Conservation (phyloP, 2,329 filamentous ascomycete species). For the Verticillium nubilum region DNA sequence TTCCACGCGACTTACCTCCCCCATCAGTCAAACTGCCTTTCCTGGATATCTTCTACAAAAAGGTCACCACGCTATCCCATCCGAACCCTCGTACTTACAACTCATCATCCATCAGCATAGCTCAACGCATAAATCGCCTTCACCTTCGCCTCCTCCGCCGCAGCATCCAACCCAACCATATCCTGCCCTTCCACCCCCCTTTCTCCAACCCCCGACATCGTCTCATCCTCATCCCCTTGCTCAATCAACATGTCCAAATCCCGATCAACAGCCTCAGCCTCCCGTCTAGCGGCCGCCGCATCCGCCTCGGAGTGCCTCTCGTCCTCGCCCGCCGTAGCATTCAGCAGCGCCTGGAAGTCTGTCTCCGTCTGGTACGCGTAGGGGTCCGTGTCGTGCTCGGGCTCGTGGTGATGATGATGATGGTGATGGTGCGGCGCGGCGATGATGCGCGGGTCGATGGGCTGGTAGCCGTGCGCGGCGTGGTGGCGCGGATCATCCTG, state of each 20-base stretch:
- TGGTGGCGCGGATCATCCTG: slow-evolving; percentile 19
- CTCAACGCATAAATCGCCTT: background rate
- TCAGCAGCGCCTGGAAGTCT: slow-evolving; percentile 49
- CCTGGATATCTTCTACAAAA: background rate
- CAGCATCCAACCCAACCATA: background rate
- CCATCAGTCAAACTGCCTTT: background rate
- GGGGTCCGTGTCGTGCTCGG: slow-evolving; percentile 17
- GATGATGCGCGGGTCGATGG: slow-evolving; percentile 57
- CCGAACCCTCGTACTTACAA: background rate
- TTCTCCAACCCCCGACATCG: background rate
- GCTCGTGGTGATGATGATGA: slow-evolving; percentile 17
- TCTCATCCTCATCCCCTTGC: slow-evolving; percentile 24
- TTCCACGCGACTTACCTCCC: background rate
- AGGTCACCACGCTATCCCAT: background rate
- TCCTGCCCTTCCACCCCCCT: background rate
- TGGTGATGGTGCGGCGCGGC: slow-evolving; percentile 30
- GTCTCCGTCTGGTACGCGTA: slow-evolving; percentile 26
- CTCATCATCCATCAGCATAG: background rate
- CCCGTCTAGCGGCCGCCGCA: slow-evolving; percentile 27
- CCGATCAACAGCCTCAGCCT: slow-evolving; percentile 34
- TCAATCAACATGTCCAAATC: slow-evolving; percentile 49
- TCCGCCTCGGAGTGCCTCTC: slow-evolving; percentile 14
- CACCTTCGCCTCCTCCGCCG: background rate
- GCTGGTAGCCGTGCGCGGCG: slow-evolving; percentile 35
- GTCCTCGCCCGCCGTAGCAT: slow-evolving; percentile 37